Conservation (phyloP, 805 yeast species). For the Yarrowia porcina region DNA sequence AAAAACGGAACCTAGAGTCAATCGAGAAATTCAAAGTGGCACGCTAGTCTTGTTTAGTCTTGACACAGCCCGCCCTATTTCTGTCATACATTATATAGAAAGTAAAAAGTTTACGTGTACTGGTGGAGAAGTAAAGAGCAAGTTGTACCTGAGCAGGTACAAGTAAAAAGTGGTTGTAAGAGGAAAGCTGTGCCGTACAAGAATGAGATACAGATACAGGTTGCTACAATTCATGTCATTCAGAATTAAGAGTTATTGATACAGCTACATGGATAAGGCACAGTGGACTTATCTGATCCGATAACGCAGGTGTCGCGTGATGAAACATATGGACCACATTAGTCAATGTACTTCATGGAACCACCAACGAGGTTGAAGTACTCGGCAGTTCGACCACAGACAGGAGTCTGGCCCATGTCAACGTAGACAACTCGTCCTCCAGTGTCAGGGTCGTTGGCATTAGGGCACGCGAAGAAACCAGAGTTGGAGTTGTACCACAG, state of each 20-base stretch:
- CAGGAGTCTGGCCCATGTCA: constrained; percentile 10
- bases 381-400: constrained; percentile 16
- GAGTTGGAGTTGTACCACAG: constrained; percentile 13
- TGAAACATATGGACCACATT: background rate
- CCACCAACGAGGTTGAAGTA: constrained; percentile 15
- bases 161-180: no score
- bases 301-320: background rate
- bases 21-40: constrained; percentile 15
- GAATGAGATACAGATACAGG: no score
- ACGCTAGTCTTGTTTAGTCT: background rate
- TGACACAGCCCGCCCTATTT: constrained; percentile 10
- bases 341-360: background rate
- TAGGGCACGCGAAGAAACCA: constrained; percentile 15
- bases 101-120: background rate
- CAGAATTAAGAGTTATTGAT: background rate
- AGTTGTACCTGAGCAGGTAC: no score
- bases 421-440: constrained; percentile 11
- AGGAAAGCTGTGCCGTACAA: no score
- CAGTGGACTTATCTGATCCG: background rate
- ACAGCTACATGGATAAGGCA: background rate
- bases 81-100: constrained; percentile 1
- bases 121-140: no score
- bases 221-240: no score
- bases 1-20: background rate
- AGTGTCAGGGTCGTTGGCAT: constrained; percentile 1